These are phyloP conservation scores for Acrocalymma vagum DNA, from an alignment of 2,329 filamentous ascomycete genomes.

Conservation along the genomic window DNA sequence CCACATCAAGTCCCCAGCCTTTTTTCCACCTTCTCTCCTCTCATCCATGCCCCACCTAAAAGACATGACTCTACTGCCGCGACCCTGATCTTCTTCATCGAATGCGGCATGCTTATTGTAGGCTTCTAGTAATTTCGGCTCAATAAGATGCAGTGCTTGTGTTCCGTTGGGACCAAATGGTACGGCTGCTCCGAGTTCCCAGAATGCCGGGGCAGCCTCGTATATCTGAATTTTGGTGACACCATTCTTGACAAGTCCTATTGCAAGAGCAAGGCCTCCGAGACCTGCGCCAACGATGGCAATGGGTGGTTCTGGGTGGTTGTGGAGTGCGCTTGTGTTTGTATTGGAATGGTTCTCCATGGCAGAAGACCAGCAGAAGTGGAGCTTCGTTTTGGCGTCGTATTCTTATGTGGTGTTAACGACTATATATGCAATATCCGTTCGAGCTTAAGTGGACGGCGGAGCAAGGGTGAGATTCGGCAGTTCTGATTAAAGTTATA, in stretches of 20 bases:
- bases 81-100: slow-evolving; percentile 22
- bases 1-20: slow-evolving; percentile 26
- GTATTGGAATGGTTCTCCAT: no score
- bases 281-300: slow-evolving; percentile 41
- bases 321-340: no score
- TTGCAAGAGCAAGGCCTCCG: slow-evolving; percentile 36
- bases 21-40: slow-evolving; percentile 10
- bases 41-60: slow-evolving; percentile 27
- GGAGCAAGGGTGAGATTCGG: no score
- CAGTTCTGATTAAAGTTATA: no score
- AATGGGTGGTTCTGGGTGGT: no score
- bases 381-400: no score
- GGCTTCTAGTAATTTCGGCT: slow-evolving; percentile 24
- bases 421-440: no score
- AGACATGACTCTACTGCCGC: slow-evolving; percentile 20
- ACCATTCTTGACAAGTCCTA: slow-evolving; percentile 31
- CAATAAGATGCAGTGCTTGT: slow-evolving; percentile 30
- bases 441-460: no score
- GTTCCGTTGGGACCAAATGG: slow-evolving; percentile 34
- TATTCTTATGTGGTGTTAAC: no score
- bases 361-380: no score
- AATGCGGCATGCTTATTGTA: slow-evolving; percentile 36
- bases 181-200: slow-evolving; percentile 39
- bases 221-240: slow-evolving; percentile 34
- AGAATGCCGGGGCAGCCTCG: slow-evolving; percentile 31